phyloP scores from a whole-genome alignment of 2,329 filamentous ascomycete species.

The Venturia effusa region DNA sequence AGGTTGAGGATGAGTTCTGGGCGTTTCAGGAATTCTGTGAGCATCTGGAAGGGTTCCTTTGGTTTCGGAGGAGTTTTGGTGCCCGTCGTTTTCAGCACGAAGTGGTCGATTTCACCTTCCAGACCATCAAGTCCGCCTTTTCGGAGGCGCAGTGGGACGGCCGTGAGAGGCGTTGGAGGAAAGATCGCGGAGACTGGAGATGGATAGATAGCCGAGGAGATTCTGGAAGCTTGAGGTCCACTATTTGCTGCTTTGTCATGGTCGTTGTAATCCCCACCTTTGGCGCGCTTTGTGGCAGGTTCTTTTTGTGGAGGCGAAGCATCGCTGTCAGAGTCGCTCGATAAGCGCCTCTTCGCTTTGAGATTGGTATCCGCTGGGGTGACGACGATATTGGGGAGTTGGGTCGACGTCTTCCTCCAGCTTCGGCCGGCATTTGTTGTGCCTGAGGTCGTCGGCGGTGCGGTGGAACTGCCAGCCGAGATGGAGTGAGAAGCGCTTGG shows the following conservation, averaged over 20 bases:
- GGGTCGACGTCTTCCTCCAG: not conserved
- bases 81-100: not conserved
- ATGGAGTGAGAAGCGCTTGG: not conserved
- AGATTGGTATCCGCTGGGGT: not conserved
- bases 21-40: constrained; percentile 20
- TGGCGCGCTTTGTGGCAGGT: not conserved
- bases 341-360: not conserved
- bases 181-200: not conserved
- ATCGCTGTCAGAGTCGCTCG: not conserved
- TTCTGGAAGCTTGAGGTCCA: not conserved
- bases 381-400: not conserved
- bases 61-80: not conserved
- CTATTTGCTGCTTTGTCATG: not conserved
- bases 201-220: not conserved
- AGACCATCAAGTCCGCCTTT: not conserved
- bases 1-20: constrained; percentile 26
- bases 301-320: not conserved
- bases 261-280: not conserved
- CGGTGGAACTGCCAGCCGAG: not conserved
- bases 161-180: not conserved
- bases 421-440: not conserved
- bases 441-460: not conserved
- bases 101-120: not conserved
- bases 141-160: not conserved
- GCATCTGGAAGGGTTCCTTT: constrained; percentile 7